Evolutionary conservation across 2,329 filamentous ascomycete species (phyloP).

Genomic region (Scedosporium boydii): DNA sequence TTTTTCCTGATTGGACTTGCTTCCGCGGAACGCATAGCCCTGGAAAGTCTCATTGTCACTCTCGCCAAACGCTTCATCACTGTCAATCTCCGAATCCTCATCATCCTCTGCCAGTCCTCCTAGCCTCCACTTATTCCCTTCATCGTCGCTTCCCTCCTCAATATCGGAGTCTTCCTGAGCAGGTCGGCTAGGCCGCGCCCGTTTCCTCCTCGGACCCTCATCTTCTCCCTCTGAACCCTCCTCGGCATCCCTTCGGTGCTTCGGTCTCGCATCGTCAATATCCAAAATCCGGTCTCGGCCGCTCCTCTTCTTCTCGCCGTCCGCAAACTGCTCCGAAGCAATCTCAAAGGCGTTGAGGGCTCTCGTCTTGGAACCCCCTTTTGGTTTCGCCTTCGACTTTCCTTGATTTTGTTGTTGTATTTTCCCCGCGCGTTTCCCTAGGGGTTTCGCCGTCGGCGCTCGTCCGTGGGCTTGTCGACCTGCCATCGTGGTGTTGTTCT

Average conservation of each 20-base stretch:
- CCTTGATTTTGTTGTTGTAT: neutral
- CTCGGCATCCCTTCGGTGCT: constrained; percentile 15
- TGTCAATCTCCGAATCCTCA: constrained; percentile 56
- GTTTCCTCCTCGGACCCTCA: constrained; percentile 34
- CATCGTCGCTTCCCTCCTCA: constrained; percentile 73
- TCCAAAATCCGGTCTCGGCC: constrained; percentile 43
- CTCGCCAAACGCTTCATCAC: constrained; percentile 75
- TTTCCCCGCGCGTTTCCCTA: constrained; percentile 22
- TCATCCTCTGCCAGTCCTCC: constrained; percentile 50
- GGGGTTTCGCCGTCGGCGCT: constrained; percentile 31
- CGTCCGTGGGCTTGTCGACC: constrained; percentile 51
- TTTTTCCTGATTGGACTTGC: constrained; percentile 23
- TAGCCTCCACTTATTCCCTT: constrained; percentile 77
- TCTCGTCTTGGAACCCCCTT: constrained; percentile 31
- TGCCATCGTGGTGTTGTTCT: constrained; percentile 32
- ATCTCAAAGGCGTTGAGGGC: constrained; percentile 50
- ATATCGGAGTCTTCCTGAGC: constrained; percentile 42
- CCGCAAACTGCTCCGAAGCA: constrained; percentile 42
- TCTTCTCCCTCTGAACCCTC: constrained; percentile 35
- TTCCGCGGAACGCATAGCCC: constrained; percentile 52
- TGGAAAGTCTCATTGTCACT: constrained; percentile 82
- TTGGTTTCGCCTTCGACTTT: constrained; percentile 25
- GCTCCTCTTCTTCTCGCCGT: constrained; percentile 32
- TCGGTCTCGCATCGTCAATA: constrained; percentile 20
- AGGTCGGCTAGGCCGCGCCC: constrained; percentile 29